Conservation (phyloP, 139 green algal genomes). For the Closterium sp. region DNA sequence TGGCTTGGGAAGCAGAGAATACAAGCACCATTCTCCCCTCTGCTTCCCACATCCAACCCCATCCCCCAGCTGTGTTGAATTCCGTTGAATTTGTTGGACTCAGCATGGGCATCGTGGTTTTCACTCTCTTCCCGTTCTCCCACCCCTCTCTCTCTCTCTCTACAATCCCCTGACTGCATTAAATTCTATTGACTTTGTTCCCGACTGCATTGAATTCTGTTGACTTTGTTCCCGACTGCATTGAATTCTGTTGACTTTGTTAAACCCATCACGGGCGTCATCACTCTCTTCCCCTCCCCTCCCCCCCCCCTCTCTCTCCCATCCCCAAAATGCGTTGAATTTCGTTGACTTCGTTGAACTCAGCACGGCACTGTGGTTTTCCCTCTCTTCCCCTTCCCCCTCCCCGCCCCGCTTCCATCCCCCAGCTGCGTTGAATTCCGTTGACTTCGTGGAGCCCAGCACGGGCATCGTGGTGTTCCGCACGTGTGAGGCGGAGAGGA, state of each 20-base stretch:
- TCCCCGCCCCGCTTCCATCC: too few relatives aligned
- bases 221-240: too few relatives aligned
- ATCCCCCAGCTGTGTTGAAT: conserved; percentile 2
- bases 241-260: too few relatives aligned
- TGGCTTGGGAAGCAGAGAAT: too few relatives aligned
- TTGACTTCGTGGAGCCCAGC: conserved; percentile 46
- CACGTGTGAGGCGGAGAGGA: conserved; percentile 45
- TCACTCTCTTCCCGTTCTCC: not conserved
- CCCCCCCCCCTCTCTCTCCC: too few relatives aligned
- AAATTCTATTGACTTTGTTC: conserved; percentile 45
- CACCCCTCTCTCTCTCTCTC: too few relatives aligned
- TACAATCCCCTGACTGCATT: not conserved
- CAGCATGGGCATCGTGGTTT: not conserved
- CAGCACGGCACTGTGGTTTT: not conserved
- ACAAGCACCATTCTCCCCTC: too few relatives aligned
- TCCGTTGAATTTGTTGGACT: conserved; percentile 48
- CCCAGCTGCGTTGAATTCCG: conserved; percentile 19
- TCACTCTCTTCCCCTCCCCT: too few relatives aligned
- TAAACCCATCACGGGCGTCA: too few relatives aligned
- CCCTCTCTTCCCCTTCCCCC: too few relatives aligned
- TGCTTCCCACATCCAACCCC: too few relatives aligned
- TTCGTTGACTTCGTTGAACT: conserved; percentile 48
- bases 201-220: too few relatives aligned
- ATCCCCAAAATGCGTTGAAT: not conserved
- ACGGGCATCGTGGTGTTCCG: conserved; percentile 43